Percentiles rank a stretch among this genome's conserved stretches.
Conservation (phyloP, 768 basidiomycete genomes). For the Chalciporus pseudorubinellus region DNA sequence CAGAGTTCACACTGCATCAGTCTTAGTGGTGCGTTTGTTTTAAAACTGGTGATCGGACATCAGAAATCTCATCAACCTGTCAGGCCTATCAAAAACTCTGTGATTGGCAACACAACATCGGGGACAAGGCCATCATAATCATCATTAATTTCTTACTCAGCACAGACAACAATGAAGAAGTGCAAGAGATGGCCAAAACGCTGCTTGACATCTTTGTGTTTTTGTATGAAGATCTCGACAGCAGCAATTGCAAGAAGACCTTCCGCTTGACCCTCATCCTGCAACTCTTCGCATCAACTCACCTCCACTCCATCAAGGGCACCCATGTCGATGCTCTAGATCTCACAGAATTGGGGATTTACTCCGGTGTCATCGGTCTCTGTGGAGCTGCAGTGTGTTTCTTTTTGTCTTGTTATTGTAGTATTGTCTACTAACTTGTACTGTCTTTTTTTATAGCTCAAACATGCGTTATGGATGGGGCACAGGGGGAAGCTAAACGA, state of each 20-base stretch:
- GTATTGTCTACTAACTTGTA: too few relatives aligned
- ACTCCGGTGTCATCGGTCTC: too few relatives aligned
- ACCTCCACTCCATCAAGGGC: background rate
- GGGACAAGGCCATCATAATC: conserved; percentile 1
- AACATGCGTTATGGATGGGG: too few relatives aligned
- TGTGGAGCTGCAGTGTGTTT: too few relatives aligned
- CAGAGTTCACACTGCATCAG: too few relatives aligned
- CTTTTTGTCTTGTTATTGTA: too few relatives aligned
- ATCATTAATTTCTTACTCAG: background rate
- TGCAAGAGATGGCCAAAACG: background rate
- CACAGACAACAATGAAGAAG: background rate
- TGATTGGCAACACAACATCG: conserved; percentile 1
- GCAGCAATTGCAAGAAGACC: background rate
- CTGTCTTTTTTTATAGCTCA: too few relatives aligned
- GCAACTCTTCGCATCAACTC: background rate
- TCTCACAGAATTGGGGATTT: too few relatives aligned
- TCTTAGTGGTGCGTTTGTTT: background rate
- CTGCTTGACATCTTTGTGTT: background rate
- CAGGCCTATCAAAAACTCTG: conserved; percentile 1
- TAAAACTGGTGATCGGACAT: too few relatives aligned
- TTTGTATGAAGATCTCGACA: conserved; percentile 1
- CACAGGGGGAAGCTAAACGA: too few relatives aligned
- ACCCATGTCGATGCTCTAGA: too few relatives aligned
- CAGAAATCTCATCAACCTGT: too few relatives aligned
- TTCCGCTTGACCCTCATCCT: background rate